Evolutionary conservation across 306 rosid genomes (phyloP), one percentile per base, ranked within the genome.

Genomic region (Hippophae gyantsensis): DNA sequence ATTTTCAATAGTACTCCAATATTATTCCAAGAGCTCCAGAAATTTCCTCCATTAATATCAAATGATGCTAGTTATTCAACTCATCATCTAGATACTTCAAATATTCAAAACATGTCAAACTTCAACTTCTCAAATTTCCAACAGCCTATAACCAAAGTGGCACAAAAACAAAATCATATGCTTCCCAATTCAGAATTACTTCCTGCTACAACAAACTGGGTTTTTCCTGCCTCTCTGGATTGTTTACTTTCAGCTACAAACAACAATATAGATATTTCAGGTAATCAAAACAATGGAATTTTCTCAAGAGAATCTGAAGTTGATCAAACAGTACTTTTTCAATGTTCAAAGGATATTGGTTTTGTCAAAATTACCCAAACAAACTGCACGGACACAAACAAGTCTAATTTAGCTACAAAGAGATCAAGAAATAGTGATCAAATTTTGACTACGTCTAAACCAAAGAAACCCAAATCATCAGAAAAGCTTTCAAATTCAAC

Each of bases 381-480:
- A 32, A 32, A 32, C 38, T 32, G 38, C 0, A 32, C 38, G 38
- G 38, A 32, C 1, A 60, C 46, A 67, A 67, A 66, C 51, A 74
- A 70, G 54, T 61, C 67, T 47, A 61, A 48, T 60, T 12, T 5
- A 11, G 71, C 74, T 51, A 58, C 66, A 45, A 83, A 87, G 73
- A 78, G 85, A 76, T 32, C 38, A 71, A 61, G 53, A 27, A 52
- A 74, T 10, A 55, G 43, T 7, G 52, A 25, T 32, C 38, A 12
- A 2, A 13, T 65, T 43, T 50, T 73, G 57, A 48, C 60, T 42
- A 32, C 4, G 3, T 2, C 38, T 32, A 75, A 71, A 66, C 43
- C 71, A 52, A 92, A 92, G 79, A 90, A 78, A 64, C 73, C 79
- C 42, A 85, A 85, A 81, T 40, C 38, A 32, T 32, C 63, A 14